Base-by-base conservation (phyloP, 129 eudicot species). In the Escallonia herrerae region DNA sequence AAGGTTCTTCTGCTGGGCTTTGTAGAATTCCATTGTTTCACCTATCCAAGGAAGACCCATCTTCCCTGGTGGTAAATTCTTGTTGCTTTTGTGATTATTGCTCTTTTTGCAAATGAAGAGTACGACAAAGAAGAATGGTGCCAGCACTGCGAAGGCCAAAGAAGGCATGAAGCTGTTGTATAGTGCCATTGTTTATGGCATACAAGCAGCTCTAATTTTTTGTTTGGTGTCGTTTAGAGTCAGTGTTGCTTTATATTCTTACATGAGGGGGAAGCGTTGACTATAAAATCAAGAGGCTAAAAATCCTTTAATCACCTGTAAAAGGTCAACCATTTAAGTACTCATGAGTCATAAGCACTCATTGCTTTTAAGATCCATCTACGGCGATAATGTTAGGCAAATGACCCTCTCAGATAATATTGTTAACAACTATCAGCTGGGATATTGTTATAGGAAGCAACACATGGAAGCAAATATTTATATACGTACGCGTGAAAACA, bases 41-140 rank as follows among this genome's bases (percentile, higher is more conserved):
- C 97, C 97, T 0, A 90, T 80, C 95, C 95, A 87, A 14, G 95
- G 97, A 43, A 84, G 75, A 2, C 93, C 93, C 93, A 84, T 77
- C 37, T 75, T 62, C 48, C 95, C 97, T 0, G 90, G 84, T 15
- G 95, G 95, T 5, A 79, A 66, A 15, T 51, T 76, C 48, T 71
- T 72, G 14, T 74, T 79, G 76, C 7, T 47, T 65, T 70, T 71
- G 43, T 8, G 57, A 8, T 43, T 60, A 39, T 12, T 42, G 11
- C 12, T 58, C 67, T 56, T 62, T 67, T 54, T 70, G 40, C 59
- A 67, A 14, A 66, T 60, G 60, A 83, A n/a, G 63, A 78, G 44
- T 66, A 86, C 14, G 51, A 73, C 44, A 14, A 67, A 63, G 41
- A 60, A 22, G 5, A 79, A 14, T 12, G 78, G 64, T 43, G 65